A percentile compares a stretch with the other conserved stretches of the same genome.
Conservation (phyloP, 306 rosid genomes). For the Corylus heterophylla region DNA sequence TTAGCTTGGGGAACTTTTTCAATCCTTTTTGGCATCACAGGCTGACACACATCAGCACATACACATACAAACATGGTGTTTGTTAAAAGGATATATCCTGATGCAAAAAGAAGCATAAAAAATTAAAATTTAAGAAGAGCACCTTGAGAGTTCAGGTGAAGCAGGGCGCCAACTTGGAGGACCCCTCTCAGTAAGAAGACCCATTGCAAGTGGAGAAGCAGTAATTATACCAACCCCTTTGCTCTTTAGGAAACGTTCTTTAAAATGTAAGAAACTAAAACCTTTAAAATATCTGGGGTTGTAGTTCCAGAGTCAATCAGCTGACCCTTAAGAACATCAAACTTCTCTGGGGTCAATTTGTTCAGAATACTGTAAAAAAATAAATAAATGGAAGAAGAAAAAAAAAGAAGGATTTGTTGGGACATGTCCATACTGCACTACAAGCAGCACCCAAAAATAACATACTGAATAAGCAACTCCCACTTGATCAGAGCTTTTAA, state of each 20-base stretch:
- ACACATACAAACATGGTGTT: background rate
- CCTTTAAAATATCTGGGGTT: conserved; percentile 42
- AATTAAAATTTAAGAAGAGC: background rate
- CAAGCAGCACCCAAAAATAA: background rate
- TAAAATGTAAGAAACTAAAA: background rate
- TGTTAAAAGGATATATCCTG: background rate
- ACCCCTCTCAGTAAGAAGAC: conserved; percentile 87
- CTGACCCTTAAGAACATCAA: conserved; percentile 44
- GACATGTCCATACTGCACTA: background rate
- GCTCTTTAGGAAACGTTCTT: conserved; percentile 66
- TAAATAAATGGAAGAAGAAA: background rate
- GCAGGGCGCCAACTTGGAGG: conserved; percentile 98
- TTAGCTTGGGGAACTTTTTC: background rate
- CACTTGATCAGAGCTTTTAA: background rate
- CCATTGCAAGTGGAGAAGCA: conserved; percentile 97
- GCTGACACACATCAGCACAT: background rate
- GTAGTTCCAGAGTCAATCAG: conserved; percentile 34
- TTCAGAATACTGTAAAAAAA: conserved; percentile 38
- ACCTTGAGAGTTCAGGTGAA: conserved; percentile 82
- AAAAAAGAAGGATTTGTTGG: background rate
- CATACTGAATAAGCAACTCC: background rate
- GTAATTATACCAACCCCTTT: conserved; percentile 81
- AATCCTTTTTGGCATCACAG: background rate
- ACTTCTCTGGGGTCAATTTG: conserved; percentile 53
- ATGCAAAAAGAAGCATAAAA: conserved; percentile 8